Evolutionary conservation across 441 rosid genomes (phyloP).

Genomic region (Hura crepitans): DNA sequence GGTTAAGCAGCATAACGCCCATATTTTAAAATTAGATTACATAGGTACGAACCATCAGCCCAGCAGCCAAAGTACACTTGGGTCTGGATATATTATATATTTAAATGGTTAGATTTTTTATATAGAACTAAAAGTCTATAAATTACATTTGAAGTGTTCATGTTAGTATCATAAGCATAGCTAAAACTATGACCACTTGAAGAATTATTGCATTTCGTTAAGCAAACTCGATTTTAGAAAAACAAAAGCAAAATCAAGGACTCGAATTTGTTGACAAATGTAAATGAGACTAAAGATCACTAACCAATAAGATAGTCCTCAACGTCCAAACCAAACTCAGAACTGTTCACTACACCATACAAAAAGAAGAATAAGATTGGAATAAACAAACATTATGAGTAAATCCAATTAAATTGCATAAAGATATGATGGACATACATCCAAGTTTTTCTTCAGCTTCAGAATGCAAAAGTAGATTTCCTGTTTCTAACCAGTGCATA

Average conservation of each 20-base stretch:
- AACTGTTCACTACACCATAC: constrained; percentile 53
- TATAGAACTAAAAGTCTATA: not conserved
- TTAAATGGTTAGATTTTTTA: not conserved
- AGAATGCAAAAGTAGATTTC: constrained; percentile 61
- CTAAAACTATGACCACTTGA: not conserved
- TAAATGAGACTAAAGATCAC: constrained; percentile 22
- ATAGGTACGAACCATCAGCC: not conserved
- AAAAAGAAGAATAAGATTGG: constrained; percentile 20
- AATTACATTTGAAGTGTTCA: not conserved
- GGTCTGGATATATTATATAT: not conserved
- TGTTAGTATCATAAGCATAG: not conserved
- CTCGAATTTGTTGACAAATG: not conserved
- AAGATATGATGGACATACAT: constrained; percentile 40
- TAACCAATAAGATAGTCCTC: constrained; percentile 89
- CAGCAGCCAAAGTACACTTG: not conserved
- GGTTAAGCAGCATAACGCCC: constrained; percentile 8
- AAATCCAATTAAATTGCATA: not conserved
- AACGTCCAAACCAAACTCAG: constrained; percentile 66
- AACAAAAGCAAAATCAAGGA: constrained; percentile 6
- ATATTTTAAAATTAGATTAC: not conserved
- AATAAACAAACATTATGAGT: not conserved
- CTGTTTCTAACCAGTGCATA: constrained; percentile 88
- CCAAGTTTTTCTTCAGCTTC: constrained; percentile 80
- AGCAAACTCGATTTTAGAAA: not conserved
- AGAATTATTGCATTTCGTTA: not conserved